Evolutionary conservation across 257 asterid genomes (phyloP), one percentile per base, ranked within the genome.

Genomic region (Solanum paucissectum): DNA sequence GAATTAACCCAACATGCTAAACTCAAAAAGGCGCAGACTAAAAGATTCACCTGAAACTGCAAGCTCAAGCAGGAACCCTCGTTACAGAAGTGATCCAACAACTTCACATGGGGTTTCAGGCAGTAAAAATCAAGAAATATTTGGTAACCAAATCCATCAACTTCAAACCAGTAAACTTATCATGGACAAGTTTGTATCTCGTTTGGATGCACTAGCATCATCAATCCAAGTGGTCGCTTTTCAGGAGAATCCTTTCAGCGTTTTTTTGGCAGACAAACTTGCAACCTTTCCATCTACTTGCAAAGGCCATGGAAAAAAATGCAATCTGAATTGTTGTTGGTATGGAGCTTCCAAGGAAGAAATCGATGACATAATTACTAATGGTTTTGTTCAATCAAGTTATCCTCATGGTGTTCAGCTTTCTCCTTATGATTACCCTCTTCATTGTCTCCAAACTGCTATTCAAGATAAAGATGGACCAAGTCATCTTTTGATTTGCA

Each of bases 261-360:
- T 21, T 4, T 49, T 49, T 23, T 6, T 40, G 62, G 32, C 84
- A 38, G 75, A 88, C 91, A 38, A 87, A 69, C 58, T 46, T 85
- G n/a, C 84, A 62, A 21, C 13, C 85, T n/a, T 90, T 85, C 44
- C 8, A 18, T n/a, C 23, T 85, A 5, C 72, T 88, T 32, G 64
- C 69, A 12, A 5, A 33, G 52, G 87, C 87, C 9, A 29, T 49
- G 25, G 88, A 87, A 23, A 87, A 85, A 62, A 58, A 40, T 79
- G 32, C 49, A 27, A 75, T 74, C 44, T 55, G 84, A 89, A 66
- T 36, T 49, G 84, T 62, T 91, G 86, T 64, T 90, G 91, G 91
- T 90, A 58, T 89, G 83, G 89, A n/a, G 87, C 88, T 73, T 87
- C 92, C 5, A 89, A 90, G 77, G 88, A 87, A 21, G 88, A 90